Percentiles rank a stretch among this genome's conserved stretches.
Evolutionary conservation across 768 basidiomycete species (phyloP).

Genomic region (Termitomyces sp.): DNA sequence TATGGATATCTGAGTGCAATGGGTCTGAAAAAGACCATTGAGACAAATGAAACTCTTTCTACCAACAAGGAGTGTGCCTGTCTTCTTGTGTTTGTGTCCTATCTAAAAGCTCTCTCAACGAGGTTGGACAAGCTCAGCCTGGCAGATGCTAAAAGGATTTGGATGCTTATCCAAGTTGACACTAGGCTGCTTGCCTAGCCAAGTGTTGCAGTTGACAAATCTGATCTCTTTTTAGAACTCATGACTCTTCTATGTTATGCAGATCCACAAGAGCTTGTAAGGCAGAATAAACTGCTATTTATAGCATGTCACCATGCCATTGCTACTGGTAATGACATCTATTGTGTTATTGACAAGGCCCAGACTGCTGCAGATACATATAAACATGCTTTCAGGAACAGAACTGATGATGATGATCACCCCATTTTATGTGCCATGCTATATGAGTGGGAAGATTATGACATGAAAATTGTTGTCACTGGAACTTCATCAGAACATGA

Average conservation of each 20-base stretch:
- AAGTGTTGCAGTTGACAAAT: background rate
- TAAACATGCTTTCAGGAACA: background rate
- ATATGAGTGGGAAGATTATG: background rate
- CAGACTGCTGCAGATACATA: background rate
- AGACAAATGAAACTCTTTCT: background rate
- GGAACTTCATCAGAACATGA: background rate
- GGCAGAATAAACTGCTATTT: background rate
- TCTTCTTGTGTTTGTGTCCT: background rate
- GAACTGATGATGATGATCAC: background rate
- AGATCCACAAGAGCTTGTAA: background rate
- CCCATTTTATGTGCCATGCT: background rate
- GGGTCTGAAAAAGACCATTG: background rate
- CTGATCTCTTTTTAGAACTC: background rate
- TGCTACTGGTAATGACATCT: background rate
- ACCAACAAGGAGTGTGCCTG: background rate
- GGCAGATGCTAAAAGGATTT: background rate
- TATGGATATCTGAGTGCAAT: background rate
- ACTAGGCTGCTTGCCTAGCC: background rate
- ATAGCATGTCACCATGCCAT: background rate
- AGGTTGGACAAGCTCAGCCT: background rate
- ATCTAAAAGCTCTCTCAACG: background rate
- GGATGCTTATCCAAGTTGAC: constrained; percentile 3
- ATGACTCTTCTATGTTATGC: background rate
- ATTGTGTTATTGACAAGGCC: background rate
- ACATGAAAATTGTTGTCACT: background rate